Conservation (phyloP, 805 yeast genomes). For the Metschnikowia henanensis region DNA sequence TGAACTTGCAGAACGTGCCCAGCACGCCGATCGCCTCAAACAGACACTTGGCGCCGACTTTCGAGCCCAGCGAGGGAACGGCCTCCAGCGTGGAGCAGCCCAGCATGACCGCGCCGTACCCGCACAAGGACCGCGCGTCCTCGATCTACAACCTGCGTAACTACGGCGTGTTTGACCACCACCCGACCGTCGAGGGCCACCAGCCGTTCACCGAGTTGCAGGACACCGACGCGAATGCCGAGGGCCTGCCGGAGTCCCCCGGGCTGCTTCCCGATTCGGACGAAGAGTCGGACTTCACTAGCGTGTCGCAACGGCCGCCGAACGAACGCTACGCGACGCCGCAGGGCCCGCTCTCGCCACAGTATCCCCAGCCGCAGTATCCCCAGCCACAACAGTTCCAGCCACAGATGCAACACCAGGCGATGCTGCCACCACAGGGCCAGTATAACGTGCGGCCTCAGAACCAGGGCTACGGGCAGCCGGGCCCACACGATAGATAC, state of each 20-base stretch:
- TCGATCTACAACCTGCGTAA: conserved; percentile 21
- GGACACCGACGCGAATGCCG: conserved; percentile 18
- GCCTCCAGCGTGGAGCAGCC: conserved; percentile 23
- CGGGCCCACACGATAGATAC: conserved; percentile 2
- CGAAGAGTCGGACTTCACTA: conserved; percentile 66
- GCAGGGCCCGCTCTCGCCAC: conserved; percentile 6
- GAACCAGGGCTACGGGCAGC: conserved; percentile 1
- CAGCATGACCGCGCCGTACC: conserved; percentile 24
- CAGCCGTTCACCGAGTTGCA: conserved; percentile 44
- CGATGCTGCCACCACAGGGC: conserved; percentile 3
- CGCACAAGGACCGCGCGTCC: conserved; percentile 19
- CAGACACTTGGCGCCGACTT: conserved; percentile 33
- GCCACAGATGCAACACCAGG: conserved; percentile 4
- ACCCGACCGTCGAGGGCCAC: conserved; percentile 46
- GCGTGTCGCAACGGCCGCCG: conserved; percentile 74
- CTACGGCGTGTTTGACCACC: conserved; percentile 43
- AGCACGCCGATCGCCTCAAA: conserved; percentile 33
- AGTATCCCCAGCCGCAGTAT: not conserved
- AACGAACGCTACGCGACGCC: conserved; percentile 43
- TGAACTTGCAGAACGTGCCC: conserved; percentile 32
- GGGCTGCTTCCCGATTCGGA: conserved; percentile 31
- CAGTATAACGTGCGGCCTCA: not conserved
- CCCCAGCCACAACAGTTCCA: conserved; percentile 2
- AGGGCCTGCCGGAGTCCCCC: not conserved
- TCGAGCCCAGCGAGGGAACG: conserved; percentile 30